Conservation (phyloP, 176 grass and related monocot genomes). For the Zoysia pacifica region DNA sequence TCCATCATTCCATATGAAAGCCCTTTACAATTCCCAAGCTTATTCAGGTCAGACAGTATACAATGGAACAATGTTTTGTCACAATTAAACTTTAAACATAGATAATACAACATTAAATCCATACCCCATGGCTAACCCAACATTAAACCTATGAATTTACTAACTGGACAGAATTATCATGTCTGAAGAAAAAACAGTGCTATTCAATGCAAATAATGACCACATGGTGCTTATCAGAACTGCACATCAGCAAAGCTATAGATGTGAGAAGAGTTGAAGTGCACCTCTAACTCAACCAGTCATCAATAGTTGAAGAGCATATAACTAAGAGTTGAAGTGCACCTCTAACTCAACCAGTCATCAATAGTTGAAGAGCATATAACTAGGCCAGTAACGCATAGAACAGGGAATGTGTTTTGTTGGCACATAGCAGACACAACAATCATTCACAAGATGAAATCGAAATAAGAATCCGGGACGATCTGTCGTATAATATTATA, state of each 20-base stretch:
- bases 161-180: background rate
- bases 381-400: background rate
- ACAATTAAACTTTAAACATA: background rate
- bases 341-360: background rate
- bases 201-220: conserved; percentile 21
- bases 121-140: background rate
- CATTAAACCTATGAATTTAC: background rate
- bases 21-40: too few relatives aligned
- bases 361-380: background rate
- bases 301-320: background rate
- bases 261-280: background rate
- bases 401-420: background rate
- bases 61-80: background rate
- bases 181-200: background rate
- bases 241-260: conserved; percentile 17
- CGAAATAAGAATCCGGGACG: too few relatives aligned
- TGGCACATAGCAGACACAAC: background rate
- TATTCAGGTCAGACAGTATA: background rate
- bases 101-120: background rate
- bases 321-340: background rate
- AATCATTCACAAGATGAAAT: too few relatives aligned
- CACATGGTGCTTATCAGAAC: background rate
- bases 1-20: background rate
- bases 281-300: background rate
- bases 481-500: too few relatives aligned